Evolutionary conservation across 1,139 yeast species (phyloP), one percentile per base, ranked within the genome.

Genomic region (Taiozyma sp.): DNA sequence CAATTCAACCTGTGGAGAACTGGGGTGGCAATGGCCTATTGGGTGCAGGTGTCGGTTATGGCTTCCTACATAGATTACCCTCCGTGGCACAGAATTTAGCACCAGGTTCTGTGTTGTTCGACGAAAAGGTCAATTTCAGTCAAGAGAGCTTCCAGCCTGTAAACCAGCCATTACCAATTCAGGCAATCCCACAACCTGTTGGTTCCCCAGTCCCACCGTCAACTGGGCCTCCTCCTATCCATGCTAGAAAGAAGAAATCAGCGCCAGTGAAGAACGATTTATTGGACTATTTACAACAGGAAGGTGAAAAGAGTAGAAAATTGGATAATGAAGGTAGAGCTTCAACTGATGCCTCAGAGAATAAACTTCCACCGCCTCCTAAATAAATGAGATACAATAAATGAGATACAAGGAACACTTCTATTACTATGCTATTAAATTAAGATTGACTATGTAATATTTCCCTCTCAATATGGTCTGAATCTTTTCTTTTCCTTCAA

Each of bases 21-120:
- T 80, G 84, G 82, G 86, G 86, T 24, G 86, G 87, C 1, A 78
- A 75, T 55, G 97, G 97, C 0, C 74, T 91, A 39, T 72, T 93
- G 44, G 99, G 99, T 1, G 92, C 97, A 69, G 96, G 92, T 59
- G 96, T 93, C 12, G 98, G 97, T 0, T 92, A 91, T 64, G 98
- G 98, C 0, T 74, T 87, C 51, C 72, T 93, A 49, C 98, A 93
- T 65, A 75, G 96, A 57, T 71, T 93, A 19, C 97, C 97, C n/a
- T 48, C 67, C 3, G 57, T 54, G 3, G 45, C 50, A 5, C 46
- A 48, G 1, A 51, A 56, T 12, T 44, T 53, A n/a, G 63, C 51
- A 27, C 66, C 66, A 6, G 66, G 66, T 1, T 56, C 64, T 10
- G 59, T 61, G 5, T 46, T 62, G 28, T 62, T 60, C 50, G 63